Evolutionary conservation across 371 early-diverging fungal genomes (phyloP).

Genomic region (Rhizopus arrhizus): DNA sequence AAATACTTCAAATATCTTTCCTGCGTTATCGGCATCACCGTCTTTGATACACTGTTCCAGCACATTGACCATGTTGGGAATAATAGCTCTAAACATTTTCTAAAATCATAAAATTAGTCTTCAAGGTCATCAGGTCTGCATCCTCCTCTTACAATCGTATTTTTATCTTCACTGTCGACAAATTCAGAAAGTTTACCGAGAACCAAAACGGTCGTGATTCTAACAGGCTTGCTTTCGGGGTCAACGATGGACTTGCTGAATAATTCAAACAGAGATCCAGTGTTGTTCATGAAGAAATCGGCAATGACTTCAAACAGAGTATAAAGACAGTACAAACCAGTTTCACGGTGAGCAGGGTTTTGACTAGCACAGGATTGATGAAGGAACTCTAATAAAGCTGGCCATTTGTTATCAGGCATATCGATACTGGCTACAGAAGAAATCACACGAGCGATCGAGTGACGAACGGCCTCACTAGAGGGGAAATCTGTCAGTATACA

Average conservation of each 20-base stretch:
- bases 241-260: constrained; percentile 73
- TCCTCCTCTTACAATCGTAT: constrained; percentile 57
- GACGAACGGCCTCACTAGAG: constrained; percentile 66
- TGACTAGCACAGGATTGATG: constrained; percentile 71
- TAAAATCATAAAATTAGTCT: constrained; percentile 15
- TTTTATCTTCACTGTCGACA: constrained; percentile 70
- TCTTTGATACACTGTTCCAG: constrained; percentile 73
- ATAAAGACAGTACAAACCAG: constrained; percentile 80
- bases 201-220: constrained; percentile 78
- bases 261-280: constrained; percentile 69
- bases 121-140: constrained; percentile 26
- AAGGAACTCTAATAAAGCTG: constrained; percentile 73
- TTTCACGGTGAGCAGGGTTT: constrained; percentile 75
- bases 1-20: constrained; percentile 84
- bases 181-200: constrained; percentile 84
- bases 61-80: constrained; percentile 85
- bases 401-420: constrained; percentile 75
- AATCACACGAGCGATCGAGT: constrained; percentile 80
- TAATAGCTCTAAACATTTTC: constrained; percentile 67
- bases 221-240: constrained; percentile 78
- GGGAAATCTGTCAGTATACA: neutral
- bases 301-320: constrained; percentile 80
- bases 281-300: constrained; percentile 67
- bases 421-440: constrained; percentile 82
- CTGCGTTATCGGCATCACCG: constrained; percentile 72